Conservation (phyloP, 345 rosid genomes). For the Hevea brasiliensis region DNA sequence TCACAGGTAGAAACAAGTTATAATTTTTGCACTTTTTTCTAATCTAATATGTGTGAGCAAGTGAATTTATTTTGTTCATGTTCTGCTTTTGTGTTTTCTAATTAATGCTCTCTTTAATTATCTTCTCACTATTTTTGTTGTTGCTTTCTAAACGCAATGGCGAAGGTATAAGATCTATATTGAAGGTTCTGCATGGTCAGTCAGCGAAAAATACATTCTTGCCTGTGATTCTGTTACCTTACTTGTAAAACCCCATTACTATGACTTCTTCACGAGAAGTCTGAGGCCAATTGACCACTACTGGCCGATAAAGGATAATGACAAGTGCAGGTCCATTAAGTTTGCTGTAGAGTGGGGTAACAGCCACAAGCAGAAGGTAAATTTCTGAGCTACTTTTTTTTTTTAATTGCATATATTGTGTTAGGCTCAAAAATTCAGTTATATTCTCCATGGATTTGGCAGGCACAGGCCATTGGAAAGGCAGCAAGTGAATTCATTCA, state of each 20-base stretch:
- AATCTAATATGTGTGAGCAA: no score
- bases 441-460: neutral
- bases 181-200: slow-evolving; percentile 39
- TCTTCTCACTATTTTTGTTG: neutral
- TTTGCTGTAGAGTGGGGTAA: slow-evolving; percentile 39
- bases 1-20: slow-evolving; percentile 72
- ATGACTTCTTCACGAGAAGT: slow-evolving; percentile 33
- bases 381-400: neutral
- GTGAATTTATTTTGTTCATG: no score
- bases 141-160: neutral
- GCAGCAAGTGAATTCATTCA: slow-evolving; percentile 30
- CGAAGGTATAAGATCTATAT: slow-evolving; percentile 34
- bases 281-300: slow-evolving; percentile 24
- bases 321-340: slow-evolving; percentile 33
- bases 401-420: no score
- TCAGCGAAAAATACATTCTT: slow-evolving; percentile 37
- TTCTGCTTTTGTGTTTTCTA: no score
- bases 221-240: slow-evolving; percentile 32
- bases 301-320: slow-evolving; percentile 28
- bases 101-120: neutral
- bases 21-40: no score
- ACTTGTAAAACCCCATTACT: slow-evolving; percentile 30
- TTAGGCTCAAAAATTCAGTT: neutral
- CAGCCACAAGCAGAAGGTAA: slow-evolving; percentile 23
- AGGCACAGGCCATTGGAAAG: slow-evolving; percentile 33